Evolutionary conservation across 2,329 filamentous ascomycete species (phyloP), one percentile per base, ranked within the genome.

Genomic region (Metarhizium anisopliae): DNA sequence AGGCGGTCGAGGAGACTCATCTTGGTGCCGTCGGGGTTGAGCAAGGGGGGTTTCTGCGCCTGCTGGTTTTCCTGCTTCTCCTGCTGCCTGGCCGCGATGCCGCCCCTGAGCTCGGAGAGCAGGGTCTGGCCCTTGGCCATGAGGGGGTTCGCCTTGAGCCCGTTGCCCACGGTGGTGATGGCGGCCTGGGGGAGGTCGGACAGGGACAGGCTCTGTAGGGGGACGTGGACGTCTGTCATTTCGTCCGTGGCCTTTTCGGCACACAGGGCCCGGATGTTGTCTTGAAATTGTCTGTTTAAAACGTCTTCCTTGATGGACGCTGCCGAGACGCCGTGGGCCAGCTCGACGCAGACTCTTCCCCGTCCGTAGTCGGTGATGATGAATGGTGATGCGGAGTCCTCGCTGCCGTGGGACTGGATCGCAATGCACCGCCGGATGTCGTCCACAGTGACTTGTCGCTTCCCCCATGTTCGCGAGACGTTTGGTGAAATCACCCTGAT

Each of bases 1-100:
- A 95, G 81, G 51, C 88, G 85, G 68, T 92, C 88, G 56, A 94
- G 77, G 29, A 95, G 81, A 54, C 82, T 83, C 74, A 87, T 84
- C 72, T 84, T 77, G 50, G 70, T 69, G 47, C 72, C 76, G 52
- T 76, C 74, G 1, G 72, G 59, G 58, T 77, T 78, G 42, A 72
- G 60, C 55, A 70, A 16, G 0, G 68, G 61, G 16, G 16, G 3
- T 2, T 47, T 47, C 18, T 47, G 64, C 63, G 54, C 51, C 58
- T 63, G 14, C 18, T 20, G 42, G 10, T 67, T 60, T 30, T 70
- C 68, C 53, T 67, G 62, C 58, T 71, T 75, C 16, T 62, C 60
- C 61, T 79, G 71, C 65, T 81, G 77, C 66, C 77, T 80, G 42
- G 73, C 65, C 2, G 69, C 74, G n/a, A 86, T 77, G 58, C 77